Percentiles rank a stretch among this genome's conserved stretches.
phyloP scores from a whole-genome alignment of 2,329 filamentous ascomycete species.

The Xylaria sp. region DNA sequence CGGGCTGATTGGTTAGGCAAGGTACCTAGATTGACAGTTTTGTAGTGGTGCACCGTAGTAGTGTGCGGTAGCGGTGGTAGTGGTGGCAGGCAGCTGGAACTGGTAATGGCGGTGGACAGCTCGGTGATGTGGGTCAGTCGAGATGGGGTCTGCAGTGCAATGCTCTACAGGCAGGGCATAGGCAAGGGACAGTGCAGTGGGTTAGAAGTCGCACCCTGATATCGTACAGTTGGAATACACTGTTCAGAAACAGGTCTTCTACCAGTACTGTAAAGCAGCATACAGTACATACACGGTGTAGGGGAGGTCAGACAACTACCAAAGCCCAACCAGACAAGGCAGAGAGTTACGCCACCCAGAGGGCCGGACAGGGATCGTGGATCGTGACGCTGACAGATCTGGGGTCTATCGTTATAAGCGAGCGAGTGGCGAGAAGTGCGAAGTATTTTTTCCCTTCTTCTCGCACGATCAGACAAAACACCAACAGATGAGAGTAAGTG shows the following conservation, averaged over 20 bases:
- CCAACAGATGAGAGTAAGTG: conserved; percentile 7
- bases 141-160: conserved; percentile 17
- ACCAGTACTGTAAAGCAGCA: conserved; percentile 8
- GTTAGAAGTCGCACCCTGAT: conserved; percentile 23
- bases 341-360: conserved; percentile 47
- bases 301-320: conserved; percentile 6
- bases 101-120: conserved; percentile 31
- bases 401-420: conserved; percentile 29
- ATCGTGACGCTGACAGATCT: conserved; percentile 36
- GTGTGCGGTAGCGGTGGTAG: background rate
- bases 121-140: conserved; percentile 28
- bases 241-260: conserved; percentile 11
- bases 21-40: conserved; percentile 1
- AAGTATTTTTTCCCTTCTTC: conserved; percentile 1
- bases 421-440: conserved; percentile 29
- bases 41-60: conserved; percentile 26
- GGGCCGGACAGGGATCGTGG: conserved; percentile 47
- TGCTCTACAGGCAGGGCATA: background rate
- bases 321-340: conserved; percentile 34
- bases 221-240: conserved; percentile 19
- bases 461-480: conserved; percentile 13
- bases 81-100: conserved; percentile 27
- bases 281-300: background rate
- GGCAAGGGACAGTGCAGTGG: conserved; percentile 22
- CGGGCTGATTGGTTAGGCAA: conserved; percentile 25